phyloP scores from a whole-genome alignment of 1,284 basidiomycete species.

The Tranzscheliella williamsii region DNA sequence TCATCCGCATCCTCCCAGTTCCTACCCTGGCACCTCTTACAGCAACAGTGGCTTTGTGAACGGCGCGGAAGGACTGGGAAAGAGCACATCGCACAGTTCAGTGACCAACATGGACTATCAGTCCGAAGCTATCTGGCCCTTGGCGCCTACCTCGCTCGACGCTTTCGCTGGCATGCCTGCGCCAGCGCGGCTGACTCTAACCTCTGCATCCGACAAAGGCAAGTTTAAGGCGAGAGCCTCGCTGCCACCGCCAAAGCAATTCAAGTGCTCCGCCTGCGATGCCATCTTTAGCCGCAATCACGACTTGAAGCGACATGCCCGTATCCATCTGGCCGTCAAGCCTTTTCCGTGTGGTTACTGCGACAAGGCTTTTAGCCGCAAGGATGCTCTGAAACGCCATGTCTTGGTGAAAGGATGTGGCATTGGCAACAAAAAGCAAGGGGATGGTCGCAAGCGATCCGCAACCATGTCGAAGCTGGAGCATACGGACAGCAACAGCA shows the following conservation, averaged over 20 bases:
- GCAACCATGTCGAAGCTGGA: conserved; percentile 32
- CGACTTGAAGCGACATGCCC: conserved; percentile 53
- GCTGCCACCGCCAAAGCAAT: conserved; percentile 34
- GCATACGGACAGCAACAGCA: conserved; percentile 6
- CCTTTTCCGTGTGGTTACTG: conserved; percentile 49
- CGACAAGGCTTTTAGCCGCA: conserved; percentile 52
- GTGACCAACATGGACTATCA: neutral
- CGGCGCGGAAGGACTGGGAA: conserved; percentile 13
- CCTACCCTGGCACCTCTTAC: neutral
- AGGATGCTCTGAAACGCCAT: conserved; percentile 53
- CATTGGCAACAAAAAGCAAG: conserved; percentile 37
- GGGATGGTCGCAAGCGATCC: conserved; percentile 19
- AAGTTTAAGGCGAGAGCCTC: conserved; percentile 19
- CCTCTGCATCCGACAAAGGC: conserved; percentile 17
- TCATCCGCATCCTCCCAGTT: neutral
- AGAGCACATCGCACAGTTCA: neutral
- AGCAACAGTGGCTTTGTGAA: conserved; percentile 1
- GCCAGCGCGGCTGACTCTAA: conserved; percentile 23
- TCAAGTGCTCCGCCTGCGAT: conserved; percentile 50
- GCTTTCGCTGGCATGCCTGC: conserved; percentile 31
- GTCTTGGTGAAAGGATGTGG: conserved; percentile 48
- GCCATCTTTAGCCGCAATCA: conserved; percentile 55
- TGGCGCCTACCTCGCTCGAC: conserved; percentile 28
- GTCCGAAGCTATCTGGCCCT: conserved; percentile 22
- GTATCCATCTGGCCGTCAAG: conserved; percentile 56